A percentile compares a stretch with the other conserved stretches of the same genome.
phyloP scores from a whole-genome alignment of 2,329 filamentous ascomycete genomes.

The Ophiostoma tasmaniense region DNA sequence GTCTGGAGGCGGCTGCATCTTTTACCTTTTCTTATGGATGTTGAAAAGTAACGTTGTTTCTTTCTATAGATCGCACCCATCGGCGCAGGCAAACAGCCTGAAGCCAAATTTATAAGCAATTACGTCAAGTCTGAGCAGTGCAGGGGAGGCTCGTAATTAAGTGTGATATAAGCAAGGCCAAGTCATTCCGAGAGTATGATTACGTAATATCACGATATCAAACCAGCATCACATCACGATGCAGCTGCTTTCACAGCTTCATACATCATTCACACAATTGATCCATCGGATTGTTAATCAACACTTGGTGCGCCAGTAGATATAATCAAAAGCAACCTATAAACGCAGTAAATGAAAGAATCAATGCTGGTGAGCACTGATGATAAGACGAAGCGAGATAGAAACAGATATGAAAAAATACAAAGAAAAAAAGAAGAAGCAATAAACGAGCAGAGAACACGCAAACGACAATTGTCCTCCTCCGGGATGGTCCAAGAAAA shows the following conservation, averaged over 20 bases:
- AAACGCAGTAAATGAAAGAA: background rate
- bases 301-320: no score
- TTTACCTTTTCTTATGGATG: background rate
- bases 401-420: conserved; percentile 2
- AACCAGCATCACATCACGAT: background rate
- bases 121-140: background rate
- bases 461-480: background rate
- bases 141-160: no score
- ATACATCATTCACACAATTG: no score
- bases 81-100: conserved; percentile 5
- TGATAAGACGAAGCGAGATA: background rate
- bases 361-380: background rate
- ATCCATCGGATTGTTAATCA: no score
- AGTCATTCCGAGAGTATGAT: background rate
- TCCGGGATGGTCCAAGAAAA: background rate
- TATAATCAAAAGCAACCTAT: background rate
- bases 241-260: background rate
- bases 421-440: background rate
- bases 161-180: background rate
- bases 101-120: conserved; percentile 7
- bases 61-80: conserved; percentile 12
- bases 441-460: background rate
- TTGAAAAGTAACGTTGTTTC: conserved; percentile 14
- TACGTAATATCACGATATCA: background rate
- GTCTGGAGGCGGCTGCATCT: background rate